Base-by-base conservation (phyloP, 352 stramenopile genomes). In the Globisporangium iwayamae region DNA sequence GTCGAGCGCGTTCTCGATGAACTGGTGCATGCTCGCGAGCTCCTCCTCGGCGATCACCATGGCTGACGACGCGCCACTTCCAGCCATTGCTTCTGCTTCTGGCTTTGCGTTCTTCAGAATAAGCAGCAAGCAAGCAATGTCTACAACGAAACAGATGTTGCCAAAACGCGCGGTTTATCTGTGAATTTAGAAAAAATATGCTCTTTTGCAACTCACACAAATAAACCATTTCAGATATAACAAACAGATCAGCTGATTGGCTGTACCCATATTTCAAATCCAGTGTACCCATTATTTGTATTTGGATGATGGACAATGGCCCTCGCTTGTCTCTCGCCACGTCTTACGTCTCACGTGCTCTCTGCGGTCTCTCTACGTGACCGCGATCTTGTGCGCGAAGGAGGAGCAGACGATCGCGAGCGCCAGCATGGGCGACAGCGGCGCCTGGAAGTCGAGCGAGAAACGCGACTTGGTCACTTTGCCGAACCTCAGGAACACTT, bases 401-500 rank as follows among this genome's bases (percentile, higher is more conserved):
- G 85, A 79, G 48, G 86, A 91, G 67, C 83, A 87, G 34, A 83
- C 85, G 61, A 96, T 81, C 25, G 83, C 85, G 0, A 96, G 79
- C n/a, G 85, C 86, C 18, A 95, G 66, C n/a, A 96, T 70, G 11
- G 86, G 78, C 18, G 81, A 87, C 22, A 94, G 65, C 13, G 87
- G 86, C 32, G 82, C 71, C 28, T 80, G 74, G 67, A 85, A 94
- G 63, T 96, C 89, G 41, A 96, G 76, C 28, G 84, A 80, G 61
- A 96, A 96, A 32, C 82, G 75, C 30, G 74, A 85, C 67, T 91
- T 94, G 43, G 70, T 76, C 50, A 96, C 85, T 68, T 96, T 96
- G 34, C 87, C 87, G 45, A 96, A 94, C 13, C 87, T 80, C 61
- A 96, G 59, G 48, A 76, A 79, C 32, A 73, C 78, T 22, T 48